phyloP scores from a whole-genome alignment of 176 grass and related monocot genomes.

The Calamus simplicifolius region DNA sequence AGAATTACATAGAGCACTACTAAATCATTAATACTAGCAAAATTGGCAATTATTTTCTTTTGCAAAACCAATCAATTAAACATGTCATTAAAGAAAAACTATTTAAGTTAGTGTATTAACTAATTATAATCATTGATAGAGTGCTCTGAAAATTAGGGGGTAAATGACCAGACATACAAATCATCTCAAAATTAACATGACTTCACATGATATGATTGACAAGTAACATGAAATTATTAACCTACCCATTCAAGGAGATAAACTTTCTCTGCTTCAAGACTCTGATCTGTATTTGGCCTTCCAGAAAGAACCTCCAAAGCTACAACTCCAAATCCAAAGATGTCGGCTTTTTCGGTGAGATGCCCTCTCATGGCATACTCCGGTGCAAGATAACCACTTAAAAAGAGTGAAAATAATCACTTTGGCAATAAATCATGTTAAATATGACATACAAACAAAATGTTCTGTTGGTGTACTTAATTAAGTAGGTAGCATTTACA shows the following conservation, averaged over 20 bases:
- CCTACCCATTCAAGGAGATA: constrained; percentile 39
- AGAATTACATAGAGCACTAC: too few relatives aligned
- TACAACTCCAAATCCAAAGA: constrained; percentile 27
- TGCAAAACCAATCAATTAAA: too few relatives aligned
- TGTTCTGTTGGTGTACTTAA: neutral
- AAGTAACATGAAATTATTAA: neutral
- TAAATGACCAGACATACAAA: too few relatives aligned
- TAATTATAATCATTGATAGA: too few relatives aligned
- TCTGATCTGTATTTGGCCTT: constrained; percentile 24
- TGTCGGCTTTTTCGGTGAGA: constrained; percentile 23
- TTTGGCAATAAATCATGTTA: neutral
- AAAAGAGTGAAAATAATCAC: neutral
- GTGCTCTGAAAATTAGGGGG: too few relatives aligned
- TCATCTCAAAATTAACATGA: too few relatives aligned
- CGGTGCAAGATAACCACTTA: constrained; percentile 43
- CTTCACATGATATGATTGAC: neutral
- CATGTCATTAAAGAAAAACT: too few relatives aligned
- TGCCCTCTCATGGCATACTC: constrained; percentile 27
- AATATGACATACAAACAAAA: neutral
- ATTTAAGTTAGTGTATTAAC: too few relatives aligned
- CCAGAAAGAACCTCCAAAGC: constrained; percentile 26
- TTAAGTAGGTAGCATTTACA: too few relatives aligned
- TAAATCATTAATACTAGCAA: too few relatives aligned
- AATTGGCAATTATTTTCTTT: too few relatives aligned
- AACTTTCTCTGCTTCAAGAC: constrained; percentile 4